Percentiles rank a stretch among this genome's conserved stretches.
Conservation (phyloP, 495 filamentous ascomycete genomes). For the Achaetomiella virescens region DNA sequence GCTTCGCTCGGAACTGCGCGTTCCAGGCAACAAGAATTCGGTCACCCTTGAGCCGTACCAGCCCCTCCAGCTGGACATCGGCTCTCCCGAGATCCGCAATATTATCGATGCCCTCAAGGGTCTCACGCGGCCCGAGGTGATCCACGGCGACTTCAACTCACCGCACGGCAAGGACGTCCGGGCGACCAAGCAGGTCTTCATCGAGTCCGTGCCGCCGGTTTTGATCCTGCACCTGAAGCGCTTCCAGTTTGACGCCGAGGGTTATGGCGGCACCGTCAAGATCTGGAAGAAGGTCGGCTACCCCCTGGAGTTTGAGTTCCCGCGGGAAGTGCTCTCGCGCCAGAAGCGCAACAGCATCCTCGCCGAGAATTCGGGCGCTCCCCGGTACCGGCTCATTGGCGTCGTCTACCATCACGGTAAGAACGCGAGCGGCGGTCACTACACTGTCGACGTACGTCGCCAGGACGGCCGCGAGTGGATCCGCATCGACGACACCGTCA, state of each 20-base stretch:
- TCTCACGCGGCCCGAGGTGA: conserved; percentile 71
- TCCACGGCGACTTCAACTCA: conserved; percentile 83
- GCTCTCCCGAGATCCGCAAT: conserved; percentile 72
- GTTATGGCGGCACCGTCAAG: conserved; percentile 82
- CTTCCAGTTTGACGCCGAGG: conserved; percentile 89
- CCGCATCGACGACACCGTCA: conserved; percentile 87
- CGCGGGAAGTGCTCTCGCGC: conserved; percentile 81
- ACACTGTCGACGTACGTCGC: conserved; percentile 90
- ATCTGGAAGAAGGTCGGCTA: conserved; percentile 99
- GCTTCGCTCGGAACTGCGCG: conserved; percentile 79
- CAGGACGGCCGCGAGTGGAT: conserved; percentile 95
- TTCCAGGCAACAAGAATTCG: conserved; percentile 80
- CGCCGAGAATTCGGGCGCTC: conserved; percentile 54
- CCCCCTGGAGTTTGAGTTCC: conserved; percentile 88
- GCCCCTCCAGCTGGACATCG: conserved; percentile 91
- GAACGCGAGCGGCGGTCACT: conserved; percentile 89
- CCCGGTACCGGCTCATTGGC: conserved; percentile 78
- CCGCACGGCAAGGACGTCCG: conserved; percentile 67
- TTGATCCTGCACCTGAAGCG: conserved; percentile 94
- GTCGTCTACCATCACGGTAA: conserved; percentile 98
- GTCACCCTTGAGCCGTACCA: conserved; percentile 92
- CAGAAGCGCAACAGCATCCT: conserved; percentile 59
- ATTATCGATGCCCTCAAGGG: conserved; percentile 87
- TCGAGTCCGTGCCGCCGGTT: conserved; percentile 86
- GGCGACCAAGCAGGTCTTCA: conserved; percentile 89